Conservation (phyloP, 441 rosid species). For the Corymbia calophylla region DNA sequence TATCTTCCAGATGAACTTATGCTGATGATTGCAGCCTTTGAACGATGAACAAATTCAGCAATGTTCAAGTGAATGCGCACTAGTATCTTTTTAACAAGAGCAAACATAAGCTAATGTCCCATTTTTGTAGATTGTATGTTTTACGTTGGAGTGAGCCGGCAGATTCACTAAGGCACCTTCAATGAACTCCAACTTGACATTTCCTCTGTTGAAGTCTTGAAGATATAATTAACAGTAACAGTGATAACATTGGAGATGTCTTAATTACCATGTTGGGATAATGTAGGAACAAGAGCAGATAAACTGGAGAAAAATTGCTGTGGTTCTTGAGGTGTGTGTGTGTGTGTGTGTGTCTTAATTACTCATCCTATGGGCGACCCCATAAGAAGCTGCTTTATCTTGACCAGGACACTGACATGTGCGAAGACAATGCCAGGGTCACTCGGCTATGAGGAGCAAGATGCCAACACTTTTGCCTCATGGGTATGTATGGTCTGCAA, state of each 20-base stretch:
- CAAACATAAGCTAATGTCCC: neutral
- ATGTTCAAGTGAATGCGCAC: neutral
- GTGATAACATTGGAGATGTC: neutral
- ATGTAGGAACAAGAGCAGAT: neutral
- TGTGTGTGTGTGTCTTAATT: neutral
- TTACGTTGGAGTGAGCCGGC: neutral
- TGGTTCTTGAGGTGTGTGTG: neutral
- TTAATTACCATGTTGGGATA: neutral
- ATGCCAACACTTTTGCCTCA: slow-evolving; percentile 5
- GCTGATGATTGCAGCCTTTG: neutral
- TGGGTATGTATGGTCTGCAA: neutral
- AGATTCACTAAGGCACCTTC: neutral
- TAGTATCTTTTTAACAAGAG: neutral
- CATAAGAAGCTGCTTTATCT: neutral
- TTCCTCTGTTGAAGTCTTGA: neutral
- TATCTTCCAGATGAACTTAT: neutral
- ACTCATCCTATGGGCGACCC: neutral
- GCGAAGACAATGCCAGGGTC: slow-evolving; percentile 10
- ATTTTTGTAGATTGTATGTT: neutral
- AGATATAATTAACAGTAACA: neutral
- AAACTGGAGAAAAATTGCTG: neutral
- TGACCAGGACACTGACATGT: slow-evolving; percentile 2
- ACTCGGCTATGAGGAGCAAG: slow-evolving; percentile 7
- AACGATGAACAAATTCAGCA: neutral
- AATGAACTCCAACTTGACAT: neutral